phyloP scores from a whole-genome alignment of 192 early-diverging fungal species.

The Paraglomus brasilianum region DNA sequence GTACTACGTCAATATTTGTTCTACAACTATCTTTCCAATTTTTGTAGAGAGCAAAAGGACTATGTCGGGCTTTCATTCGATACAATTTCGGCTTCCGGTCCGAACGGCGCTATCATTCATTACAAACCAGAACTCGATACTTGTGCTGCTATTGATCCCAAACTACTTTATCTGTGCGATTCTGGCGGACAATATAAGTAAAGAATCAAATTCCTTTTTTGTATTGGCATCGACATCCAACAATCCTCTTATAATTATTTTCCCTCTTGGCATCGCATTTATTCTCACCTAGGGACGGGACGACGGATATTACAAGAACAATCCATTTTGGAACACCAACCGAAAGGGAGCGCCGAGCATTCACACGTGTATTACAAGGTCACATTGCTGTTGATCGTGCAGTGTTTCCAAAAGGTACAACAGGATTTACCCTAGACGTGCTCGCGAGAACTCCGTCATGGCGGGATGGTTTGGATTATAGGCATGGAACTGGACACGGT shows the following conservation, averaged over 20 bases:
- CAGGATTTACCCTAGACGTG: conserved; percentile 88
- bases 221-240: neutral
- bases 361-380: conserved; percentile 97
- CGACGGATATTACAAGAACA: conserved; percentile 97
- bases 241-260: neutral
- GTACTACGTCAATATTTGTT: neutral
- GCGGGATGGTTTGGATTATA: conserved; percentile 91
- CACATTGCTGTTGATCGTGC: conserved; percentile 90
- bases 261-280: neutral
- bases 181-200: conserved; percentile 90
- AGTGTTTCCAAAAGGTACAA: conserved; percentile 85
- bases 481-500: conserved; percentile 98
- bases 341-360: conserved; percentile 84
- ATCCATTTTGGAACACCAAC: conserved; percentile 85
- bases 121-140: conserved; percentile 86
- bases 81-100: conserved; percentile 93
- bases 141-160: conserved; percentile 71
- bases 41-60: conserved; percentile 58
- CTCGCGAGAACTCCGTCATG: conserved; percentile 86
- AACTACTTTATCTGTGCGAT: conserved; percentile 90
- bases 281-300: conserved; percentile 66
- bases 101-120: conserved; percentile 98
- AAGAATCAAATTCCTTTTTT: neutral
- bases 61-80: conserved; percentile 95
- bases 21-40: neutral